These are phyloP conservation scores for Fusarium torreyae DNA, from an alignment of 2,329 filamentous ascomycete genomes.

Conservation along the genomic window DNA sequence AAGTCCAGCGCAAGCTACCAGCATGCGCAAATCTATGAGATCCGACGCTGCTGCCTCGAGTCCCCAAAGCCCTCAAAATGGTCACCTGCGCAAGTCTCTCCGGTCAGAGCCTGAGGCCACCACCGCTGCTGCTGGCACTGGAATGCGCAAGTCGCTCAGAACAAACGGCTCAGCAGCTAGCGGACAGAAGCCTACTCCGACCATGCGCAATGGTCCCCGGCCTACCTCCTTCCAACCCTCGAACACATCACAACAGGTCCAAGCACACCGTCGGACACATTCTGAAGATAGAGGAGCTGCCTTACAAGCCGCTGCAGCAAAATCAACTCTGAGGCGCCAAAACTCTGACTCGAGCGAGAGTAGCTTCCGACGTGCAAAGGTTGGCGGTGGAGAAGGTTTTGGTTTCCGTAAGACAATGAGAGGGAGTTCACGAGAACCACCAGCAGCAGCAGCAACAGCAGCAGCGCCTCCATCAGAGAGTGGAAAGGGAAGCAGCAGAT, in stretches of 20 bases:
- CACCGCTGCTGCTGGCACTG: slow-evolving; percentile 8
- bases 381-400: slow-evolving; percentile 63
- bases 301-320: slow-evolving; percentile 42
- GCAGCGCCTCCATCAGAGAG: slow-evolving; percentile 50
- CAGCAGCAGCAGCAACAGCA: slow-evolving; percentile 4
- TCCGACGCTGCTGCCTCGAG: slow-evolving; percentile 22
- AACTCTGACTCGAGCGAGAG: slow-evolving; percentile 81
- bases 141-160: slow-evolving; percentile 48
- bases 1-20: slow-evolving; percentile 29
- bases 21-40: slow-evolving; percentile 56
- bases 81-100: slow-evolving; percentile 44
- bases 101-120: slow-evolving; percentile 35
- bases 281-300: slow-evolving; percentile 46
- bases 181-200: slow-evolving; percentile 13
- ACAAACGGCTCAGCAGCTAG: slow-evolving; percentile 28
- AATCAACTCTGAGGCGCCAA: slow-evolving; percentile 63
- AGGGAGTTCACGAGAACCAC: slow-evolving; percentile 44
- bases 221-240: slow-evolving; percentile 53
- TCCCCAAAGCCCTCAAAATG: slow-evolving; percentile 26
- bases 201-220: slow-evolving; percentile 34
- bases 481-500: slow-evolving; percentile 65
- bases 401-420: slow-evolving; percentile 84
- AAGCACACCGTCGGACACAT: slow-evolving; percentile 44
- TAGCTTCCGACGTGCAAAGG: slow-evolving; percentile 81
- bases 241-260: slow-evolving; percentile 27